Conservation (phyloP, 2,329 filamentous ascomycete genomes). For the Mariannaea sp. region DNA sequence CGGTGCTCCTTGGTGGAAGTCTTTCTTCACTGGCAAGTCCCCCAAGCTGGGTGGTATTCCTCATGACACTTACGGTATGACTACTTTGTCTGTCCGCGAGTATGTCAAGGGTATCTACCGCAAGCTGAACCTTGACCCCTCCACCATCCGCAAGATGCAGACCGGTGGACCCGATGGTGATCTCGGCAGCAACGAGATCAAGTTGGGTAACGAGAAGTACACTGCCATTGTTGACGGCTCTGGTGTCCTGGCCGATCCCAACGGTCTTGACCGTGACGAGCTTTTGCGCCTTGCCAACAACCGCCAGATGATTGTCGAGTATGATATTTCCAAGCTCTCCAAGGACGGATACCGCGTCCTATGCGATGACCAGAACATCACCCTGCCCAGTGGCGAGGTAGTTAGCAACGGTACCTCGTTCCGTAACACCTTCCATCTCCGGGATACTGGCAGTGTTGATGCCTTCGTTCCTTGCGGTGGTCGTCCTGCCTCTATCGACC, state of each 20-base stretch:
- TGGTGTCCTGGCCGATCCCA: slow-evolving; percentile 90
- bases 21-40: slow-evolving; percentile 99
- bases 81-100: slow-evolving; percentile 92
- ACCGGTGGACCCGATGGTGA: slow-evolving; percentile 97
- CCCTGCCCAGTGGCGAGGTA: slow-evolving; percentile 83
- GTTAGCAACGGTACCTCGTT: slow-evolving; percentile 92
- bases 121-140: slow-evolving; percentile 88
- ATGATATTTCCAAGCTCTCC: slow-evolving; percentile 84
- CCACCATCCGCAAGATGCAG: slow-evolving; percentile 89
- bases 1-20: slow-evolving; percentile 99
- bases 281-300: slow-evolving; percentile 82
- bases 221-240: slow-evolving; percentile 94
- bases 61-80: slow-evolving; percentile 97
- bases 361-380: slow-evolving; percentile 87
- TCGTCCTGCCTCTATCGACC: slow-evolving; percentile 93
- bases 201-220: slow-evolving; percentile 95
- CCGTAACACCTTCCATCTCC: slow-evolving; percentile 96
- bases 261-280: slow-evolving; percentile 84
- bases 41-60: slow-evolving; percentile 95
- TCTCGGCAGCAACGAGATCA: slow-evolving; percentile 95
- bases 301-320: slow-evolving; percentile 88
- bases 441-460: slow-evolving; percentile 76
- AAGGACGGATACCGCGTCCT: slow-evolving; percentile 87
- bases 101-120: slow-evolving; percentile 97
- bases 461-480: slow-evolving; percentile 95